These are phyloP conservation scores for Omphalea diandra DNA, from an alignment of 441 rosid species.

Conservation along the genomic window DNA sequence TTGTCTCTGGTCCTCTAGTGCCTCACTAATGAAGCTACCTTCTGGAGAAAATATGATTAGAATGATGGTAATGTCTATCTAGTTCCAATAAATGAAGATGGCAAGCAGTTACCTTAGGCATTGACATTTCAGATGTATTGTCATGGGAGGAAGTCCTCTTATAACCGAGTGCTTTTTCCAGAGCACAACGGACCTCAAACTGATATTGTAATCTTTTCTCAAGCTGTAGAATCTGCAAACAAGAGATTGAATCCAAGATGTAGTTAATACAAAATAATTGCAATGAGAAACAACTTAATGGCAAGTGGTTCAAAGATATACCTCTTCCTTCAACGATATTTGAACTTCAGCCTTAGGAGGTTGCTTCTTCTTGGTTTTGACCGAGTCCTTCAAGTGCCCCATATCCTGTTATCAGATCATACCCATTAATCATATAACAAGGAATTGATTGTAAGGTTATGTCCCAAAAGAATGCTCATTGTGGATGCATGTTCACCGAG, in stretches of 20 bases:
- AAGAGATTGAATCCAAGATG: neutral
- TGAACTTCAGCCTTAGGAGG: conserved; percentile 45
- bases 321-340: conserved; percentile 76
- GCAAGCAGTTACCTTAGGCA: conserved; percentile 59
- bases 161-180: conserved; percentile 82
- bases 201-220: conserved; percentile 80
- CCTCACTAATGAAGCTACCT: neutral
- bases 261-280: conserved; percentile 3
- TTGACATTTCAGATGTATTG: conserved; percentile 36
- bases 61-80: neutral
- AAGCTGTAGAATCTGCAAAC: conserved; percentile 75
- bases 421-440: conserved; percentile 15
- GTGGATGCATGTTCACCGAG: neutral
- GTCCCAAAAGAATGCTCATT: neutral
- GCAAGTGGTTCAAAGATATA: conserved; percentile 19
- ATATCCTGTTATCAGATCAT: conserved; percentile 46
- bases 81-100: conserved; percentile 10
- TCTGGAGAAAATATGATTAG: neutral
- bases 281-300: conserved; percentile 9
- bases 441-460: neutral
- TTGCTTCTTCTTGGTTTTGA: conserved; percentile 41
- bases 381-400: conserved; percentile 39
- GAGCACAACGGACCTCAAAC: conserved; percentile 64
- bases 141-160: conserved; percentile 37
- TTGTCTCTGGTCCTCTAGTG: neutral